Evolutionary conservation across 2,329 filamentous ascomycete species (phyloP).

Genomic region (Colletotrichum eremochloae): DNA sequence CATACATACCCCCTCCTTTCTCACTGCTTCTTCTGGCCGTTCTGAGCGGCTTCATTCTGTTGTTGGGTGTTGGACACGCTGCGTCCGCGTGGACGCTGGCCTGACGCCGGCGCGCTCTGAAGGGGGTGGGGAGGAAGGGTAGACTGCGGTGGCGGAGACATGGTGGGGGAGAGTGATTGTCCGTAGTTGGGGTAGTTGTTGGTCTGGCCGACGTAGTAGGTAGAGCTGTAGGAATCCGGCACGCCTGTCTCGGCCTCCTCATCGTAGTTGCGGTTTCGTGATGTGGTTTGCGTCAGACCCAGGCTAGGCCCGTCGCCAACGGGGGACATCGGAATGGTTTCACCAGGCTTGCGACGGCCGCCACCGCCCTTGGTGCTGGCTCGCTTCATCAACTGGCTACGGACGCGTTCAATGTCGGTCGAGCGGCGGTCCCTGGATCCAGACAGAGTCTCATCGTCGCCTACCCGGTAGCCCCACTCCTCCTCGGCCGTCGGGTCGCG

Average conservation of each 20-base stretch:
- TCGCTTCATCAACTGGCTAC: slow-evolving; percentile 54
- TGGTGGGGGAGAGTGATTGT: slow-evolving; percentile 29
- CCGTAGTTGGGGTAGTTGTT: slow-evolving; percentile 23
- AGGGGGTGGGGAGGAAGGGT: slow-evolving; percentile 29
- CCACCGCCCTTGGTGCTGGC: slow-evolving; percentile 61
- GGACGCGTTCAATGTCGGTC: slow-evolving; percentile 55
- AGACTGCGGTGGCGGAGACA: slow-evolving; percentile 18
- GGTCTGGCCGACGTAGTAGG: slow-evolving; percentile 49
- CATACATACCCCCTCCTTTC: not conserved
- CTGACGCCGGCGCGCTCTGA: slow-evolving; percentile 31
- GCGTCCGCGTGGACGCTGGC: slow-evolving; percentile 36
- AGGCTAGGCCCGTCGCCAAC: slow-evolving; percentile 46
- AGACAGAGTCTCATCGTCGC: slow-evolving; percentile 53
- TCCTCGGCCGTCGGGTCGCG: slow-evolving; percentile 53
- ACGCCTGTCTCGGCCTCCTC: slow-evolving; percentile 58
- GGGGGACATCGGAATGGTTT: slow-evolving; percentile 55
- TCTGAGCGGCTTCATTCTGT: slow-evolving; percentile 12
- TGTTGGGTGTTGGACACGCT: slow-evolving; percentile 38
- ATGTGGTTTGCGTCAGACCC: slow-evolving; percentile 49
- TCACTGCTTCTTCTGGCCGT: slow-evolving; percentile 26
- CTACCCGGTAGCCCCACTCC: slow-evolving; percentile 53
- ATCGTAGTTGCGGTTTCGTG: slow-evolving; percentile 55
- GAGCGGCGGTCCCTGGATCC: slow-evolving; percentile 49
- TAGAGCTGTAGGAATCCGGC: slow-evolving; percentile 40
- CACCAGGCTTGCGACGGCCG: slow-evolving; percentile 64